Conservation (phyloP, 208 protist species). For the Crithidia brevicula region DNA sequence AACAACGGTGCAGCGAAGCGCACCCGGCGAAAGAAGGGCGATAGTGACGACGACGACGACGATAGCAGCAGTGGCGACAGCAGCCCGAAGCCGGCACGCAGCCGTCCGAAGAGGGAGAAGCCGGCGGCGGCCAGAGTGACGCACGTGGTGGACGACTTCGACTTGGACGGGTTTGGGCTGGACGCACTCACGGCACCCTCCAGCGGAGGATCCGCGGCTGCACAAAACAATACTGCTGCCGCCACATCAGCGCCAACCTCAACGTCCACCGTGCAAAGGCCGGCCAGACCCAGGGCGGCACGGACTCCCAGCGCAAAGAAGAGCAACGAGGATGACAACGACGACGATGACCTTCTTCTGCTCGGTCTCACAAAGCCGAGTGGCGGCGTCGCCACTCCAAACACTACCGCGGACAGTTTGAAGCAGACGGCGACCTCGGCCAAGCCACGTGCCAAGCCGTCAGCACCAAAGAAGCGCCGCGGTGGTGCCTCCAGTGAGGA, state of each 20-base stretch:
- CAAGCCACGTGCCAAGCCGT: conserved; percentile 22
- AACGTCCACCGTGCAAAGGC: too few relatives aligned
- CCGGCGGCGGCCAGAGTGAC: not conserved
- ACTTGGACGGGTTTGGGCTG: conserved; percentile 81
- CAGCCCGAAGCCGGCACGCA: conserved; percentile 18
- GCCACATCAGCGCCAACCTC: not conserved
- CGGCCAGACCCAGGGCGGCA: too few relatives aligned
- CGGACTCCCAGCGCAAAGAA: conserved; percentile 3
- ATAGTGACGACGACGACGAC: conserved; percentile 12
- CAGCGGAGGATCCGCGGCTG: not conserved
- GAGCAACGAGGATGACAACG: conserved; percentile 7
- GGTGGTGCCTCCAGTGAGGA: conserved; percentile 23
- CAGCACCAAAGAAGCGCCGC: conserved; percentile 7
- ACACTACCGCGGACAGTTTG: too few relatives aligned
- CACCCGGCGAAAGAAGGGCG: conserved; percentile 12
- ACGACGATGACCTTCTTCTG: conserved; percentile 40
- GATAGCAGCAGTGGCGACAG: not conserved
- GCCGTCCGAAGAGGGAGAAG: conserved; percentile 17
- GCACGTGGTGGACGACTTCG: conserved; percentile 53
- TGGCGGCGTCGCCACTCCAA: too few relatives aligned
- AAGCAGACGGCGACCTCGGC: not conserved
- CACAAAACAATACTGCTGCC: conserved; percentile 4
- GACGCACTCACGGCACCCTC: conserved; percentile 47
- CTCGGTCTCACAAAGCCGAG: conserved; percentile 30
- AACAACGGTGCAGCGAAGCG: conserved; percentile 21